A percentile compares a stretch with the other conserved stretches of the same genome.
These are phyloP conservation scores for Pezicula carpinea DNA, from an alignment of 2,329 filamentous ascomycete species.

Conservation along the genomic window DNA sequence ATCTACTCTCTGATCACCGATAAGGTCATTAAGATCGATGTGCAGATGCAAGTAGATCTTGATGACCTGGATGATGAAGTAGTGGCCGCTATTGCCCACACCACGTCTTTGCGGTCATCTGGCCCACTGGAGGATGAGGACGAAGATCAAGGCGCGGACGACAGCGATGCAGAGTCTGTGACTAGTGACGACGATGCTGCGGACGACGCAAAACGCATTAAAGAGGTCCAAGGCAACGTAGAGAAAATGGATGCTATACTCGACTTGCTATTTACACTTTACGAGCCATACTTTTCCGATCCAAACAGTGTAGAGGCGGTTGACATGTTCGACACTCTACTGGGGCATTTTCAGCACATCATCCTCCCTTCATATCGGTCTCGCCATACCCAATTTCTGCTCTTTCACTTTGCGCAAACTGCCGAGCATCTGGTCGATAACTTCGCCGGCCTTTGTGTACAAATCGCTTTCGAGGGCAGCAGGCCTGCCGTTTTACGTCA, in stretches of 20 bases:
- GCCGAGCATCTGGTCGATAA: slow-evolving; percentile 73
- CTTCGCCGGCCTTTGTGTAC: slow-evolving; percentile 74
- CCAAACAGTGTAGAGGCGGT: slow-evolving; percentile 65
- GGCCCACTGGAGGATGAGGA: slow-evolving; percentile 45
- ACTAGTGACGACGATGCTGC: slow-evolving; percentile 66
- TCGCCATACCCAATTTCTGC: slow-evolving; percentile 88
- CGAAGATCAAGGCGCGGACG: slow-evolving; percentile 40
- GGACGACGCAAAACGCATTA: slow-evolving; percentile 58
- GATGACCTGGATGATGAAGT: slow-evolving; percentile 90
- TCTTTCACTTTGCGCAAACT: slow-evolving; percentile 91
- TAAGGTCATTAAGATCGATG: slow-evolving; percentile 87
- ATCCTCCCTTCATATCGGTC: slow-evolving; percentile 90
- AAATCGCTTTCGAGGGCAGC: slow-evolving; percentile 59
- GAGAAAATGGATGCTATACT: slow-evolving; percentile 89
- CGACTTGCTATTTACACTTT: slow-evolving; percentile 81
- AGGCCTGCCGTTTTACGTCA: slow-evolving; percentile 72
- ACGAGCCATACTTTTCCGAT: slow-evolving; percentile 66
- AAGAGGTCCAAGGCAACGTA: slow-evolving; percentile 73
- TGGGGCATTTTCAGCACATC: slow-evolving; percentile 81
- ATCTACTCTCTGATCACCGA: slow-evolving; percentile 81
- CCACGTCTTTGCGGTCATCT: slow-evolving; percentile 35
- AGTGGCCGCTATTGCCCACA: slow-evolving; percentile 65
- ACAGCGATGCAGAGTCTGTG: slow-evolving; percentile 67
- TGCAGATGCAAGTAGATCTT: slow-evolving; percentile 89
- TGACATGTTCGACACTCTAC: slow-evolving; percentile 70